Percentiles rank a stretch among this genome's conserved stretches.
phyloP scores from a whole-genome alignment of 2,329 filamentous ascomycete species.

The Zymoseptoria crescenta region DNA sequence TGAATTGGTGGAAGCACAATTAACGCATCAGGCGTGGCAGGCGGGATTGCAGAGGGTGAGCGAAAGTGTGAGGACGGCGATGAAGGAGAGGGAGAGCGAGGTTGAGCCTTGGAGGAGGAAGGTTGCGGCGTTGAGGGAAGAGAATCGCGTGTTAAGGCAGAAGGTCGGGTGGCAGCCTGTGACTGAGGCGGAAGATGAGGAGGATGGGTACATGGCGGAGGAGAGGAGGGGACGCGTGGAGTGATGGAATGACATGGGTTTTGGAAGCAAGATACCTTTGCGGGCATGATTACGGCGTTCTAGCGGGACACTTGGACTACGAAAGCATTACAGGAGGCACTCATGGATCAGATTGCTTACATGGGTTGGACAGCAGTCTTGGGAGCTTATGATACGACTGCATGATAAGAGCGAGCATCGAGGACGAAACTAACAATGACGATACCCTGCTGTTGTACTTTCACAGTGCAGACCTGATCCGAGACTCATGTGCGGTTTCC shows the following conservation, averaged over 20 bases:
- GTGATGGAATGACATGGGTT: background rate
- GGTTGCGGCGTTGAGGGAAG: constrained; percentile 38
- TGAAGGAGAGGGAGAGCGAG: constrained; percentile 33
- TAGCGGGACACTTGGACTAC: background rate
- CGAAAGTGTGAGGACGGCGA: constrained; percentile 34
- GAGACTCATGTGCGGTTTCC: too few relatives aligned
- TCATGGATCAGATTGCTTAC: background rate
- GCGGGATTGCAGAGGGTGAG: constrained; percentile 37
- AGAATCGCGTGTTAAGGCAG: constrained; percentile 40
- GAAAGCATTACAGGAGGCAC: background rate
- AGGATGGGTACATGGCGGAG: constrained; percentile 27
- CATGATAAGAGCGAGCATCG: background rate
- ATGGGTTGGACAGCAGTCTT: background rate
- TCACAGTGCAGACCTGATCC: too few relatives aligned
- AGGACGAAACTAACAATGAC: background rate
- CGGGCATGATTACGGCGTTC: background rate
- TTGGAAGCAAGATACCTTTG: background rate
- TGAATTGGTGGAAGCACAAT: constrained; percentile 38
- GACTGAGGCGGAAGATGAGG: constrained; percentile 33
- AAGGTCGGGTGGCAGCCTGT: constrained; percentile 40
- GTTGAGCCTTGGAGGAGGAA: constrained; percentile 30
- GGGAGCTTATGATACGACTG: background rate
- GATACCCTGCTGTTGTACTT: background rate
- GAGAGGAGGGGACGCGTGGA: constrained; percentile 1
- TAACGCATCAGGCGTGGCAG: constrained; percentile 45